A percentile compares a stretch with the other conserved stretches of the same genome.
These are phyloP conservation scores for Mycena venus DNA, from an alignment of 768 basidiomycete species.

Conservation along the genomic window DNA sequence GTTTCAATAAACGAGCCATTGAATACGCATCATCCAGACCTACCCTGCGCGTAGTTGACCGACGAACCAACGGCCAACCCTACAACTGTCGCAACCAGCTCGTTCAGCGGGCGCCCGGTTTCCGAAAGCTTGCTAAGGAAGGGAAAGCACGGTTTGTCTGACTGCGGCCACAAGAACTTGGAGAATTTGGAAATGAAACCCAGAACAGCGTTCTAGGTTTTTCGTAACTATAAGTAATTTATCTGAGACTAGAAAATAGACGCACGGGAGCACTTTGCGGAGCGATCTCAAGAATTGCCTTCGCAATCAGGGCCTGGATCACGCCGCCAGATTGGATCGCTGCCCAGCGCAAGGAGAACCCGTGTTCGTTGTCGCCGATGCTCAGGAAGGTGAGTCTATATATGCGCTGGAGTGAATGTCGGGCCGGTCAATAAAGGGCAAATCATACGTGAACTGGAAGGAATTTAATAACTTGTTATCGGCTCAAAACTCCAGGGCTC, in stretches of 20 bases:
- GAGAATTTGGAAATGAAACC: constrained; percentile 40
- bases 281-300: constrained; percentile 33
- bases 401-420: neutral
- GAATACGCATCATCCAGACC: neutral
- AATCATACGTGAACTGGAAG: constrained; percentile 14
- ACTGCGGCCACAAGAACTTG: constrained; percentile 44
- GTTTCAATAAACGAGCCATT: neutral
- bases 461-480: neutral
- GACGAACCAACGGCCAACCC: constrained; percentile 63
- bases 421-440: neutral
- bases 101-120: constrained; percentile 54
- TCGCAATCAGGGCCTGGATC: constrained; percentile 34
- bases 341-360: constrained; percentile 24
- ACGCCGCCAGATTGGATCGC: constrained; percentile 34
- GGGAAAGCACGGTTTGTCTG: constrained; percentile 50
- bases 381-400: constrained; percentile 34
- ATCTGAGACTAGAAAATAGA: neutral
- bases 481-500: neutral
- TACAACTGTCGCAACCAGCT: constrained; percentile 58
- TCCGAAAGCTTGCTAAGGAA: constrained; percentile 55
- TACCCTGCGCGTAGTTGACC: constrained; percentile 62
- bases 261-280: constrained; percentile 44
- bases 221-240: neutral
- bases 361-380: constrained; percentile 38
- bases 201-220: constrained; percentile 44